Base-by-base conservation (phyloP, 257 asterid genomes). In the Striga asiatica region DNA sequence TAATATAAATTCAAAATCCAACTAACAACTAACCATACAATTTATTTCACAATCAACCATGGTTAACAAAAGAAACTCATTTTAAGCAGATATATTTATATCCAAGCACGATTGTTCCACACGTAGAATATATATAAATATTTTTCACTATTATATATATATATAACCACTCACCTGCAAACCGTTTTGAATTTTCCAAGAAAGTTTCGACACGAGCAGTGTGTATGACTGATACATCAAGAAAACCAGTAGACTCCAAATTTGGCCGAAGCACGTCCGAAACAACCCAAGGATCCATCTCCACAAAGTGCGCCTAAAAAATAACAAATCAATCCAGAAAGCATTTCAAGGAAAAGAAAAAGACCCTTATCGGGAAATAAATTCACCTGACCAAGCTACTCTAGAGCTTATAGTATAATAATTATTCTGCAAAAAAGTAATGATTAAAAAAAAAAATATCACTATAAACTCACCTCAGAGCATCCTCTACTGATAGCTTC, bases 201-300 rank as follows among this genome's bases (percentile, higher is more conserved):
- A 92, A 92, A 67, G 64, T 74, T 66, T 92, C 98, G 6, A 92
- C 98, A 0, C 78, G 80, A 48, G 76, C 73, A 52, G 84, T 68
- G 43, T 92, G 98, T 72, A 92, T 81, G 54, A 71, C 77, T 13
- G 98, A 87, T 11, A 70, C 80, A 19, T 84, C 94, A 34, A 82
- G 84, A 69, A 92, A 92, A 48, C 73, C 87, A 39, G 98, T 92
- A 39, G 82, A 65, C 58, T 82, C 94, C 73, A 92, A 75, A 72
- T 92, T 92, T 62, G 95, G 96, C 35, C 65, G 67, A 24, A 92
- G 85, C 67, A 92, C 86, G 69, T 81, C 78, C 14, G 98, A 84
- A 65, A 92, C 72, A 66, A 92, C 95, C 98, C 95, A 91, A 72
- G 97, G 97, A 66, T 87, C 98, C 97, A 92, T 92, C 79, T 92